Evolutionary conservation across 371 early-diverging fungal genomes (phyloP), one percentile per base, ranked within the genome.

Genomic region (Mucor saturninus): DNA sequence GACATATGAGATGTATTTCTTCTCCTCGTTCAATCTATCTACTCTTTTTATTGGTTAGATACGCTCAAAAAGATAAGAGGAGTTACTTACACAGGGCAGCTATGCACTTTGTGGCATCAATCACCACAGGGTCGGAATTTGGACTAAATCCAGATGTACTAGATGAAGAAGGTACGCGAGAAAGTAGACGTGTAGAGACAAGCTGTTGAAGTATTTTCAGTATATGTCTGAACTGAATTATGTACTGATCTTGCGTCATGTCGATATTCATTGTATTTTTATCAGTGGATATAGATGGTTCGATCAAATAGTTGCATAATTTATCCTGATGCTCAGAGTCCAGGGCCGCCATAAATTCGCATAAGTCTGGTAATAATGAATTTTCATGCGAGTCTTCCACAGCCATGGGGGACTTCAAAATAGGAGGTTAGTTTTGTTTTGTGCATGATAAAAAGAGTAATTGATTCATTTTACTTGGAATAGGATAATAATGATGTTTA

Each of bases 11-110:
- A 86, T 74, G 37, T 83, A 64, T 21, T 67, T 56, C n/a, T 71
- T 59, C 11, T 72, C 21, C 50, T 84, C 81, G 58, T 89, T 89
- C 28, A 77, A 35, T 13, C 75, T 59, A 68, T 80, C 85, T 84
- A 61, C 40, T 11, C 35, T 30, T 40, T 10, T 31, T 14, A 35
- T 2, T 38, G 21, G 21, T 29, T 35, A 32, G 13, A 8, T 3
- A 30, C 30, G 7, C 21, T 46, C 10, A 29, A 2, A 2, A 2
- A 50, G 26, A 30, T 11, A 6, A 40, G 1, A 13, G 13, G 29
- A 10, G 14, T 21, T 21, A 64, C 74, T 72, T 73, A 79, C 81
- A 79, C 26, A 84, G 62, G 31, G 72, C 72, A 5, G 78, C 74
- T 5, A 84, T 62, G 29, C 81, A 82, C 51, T 68, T 70, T 8